Conservation (phyloP, 2,329 filamentous ascomycete species). For the Xylariomycetidae sp. region DNA sequence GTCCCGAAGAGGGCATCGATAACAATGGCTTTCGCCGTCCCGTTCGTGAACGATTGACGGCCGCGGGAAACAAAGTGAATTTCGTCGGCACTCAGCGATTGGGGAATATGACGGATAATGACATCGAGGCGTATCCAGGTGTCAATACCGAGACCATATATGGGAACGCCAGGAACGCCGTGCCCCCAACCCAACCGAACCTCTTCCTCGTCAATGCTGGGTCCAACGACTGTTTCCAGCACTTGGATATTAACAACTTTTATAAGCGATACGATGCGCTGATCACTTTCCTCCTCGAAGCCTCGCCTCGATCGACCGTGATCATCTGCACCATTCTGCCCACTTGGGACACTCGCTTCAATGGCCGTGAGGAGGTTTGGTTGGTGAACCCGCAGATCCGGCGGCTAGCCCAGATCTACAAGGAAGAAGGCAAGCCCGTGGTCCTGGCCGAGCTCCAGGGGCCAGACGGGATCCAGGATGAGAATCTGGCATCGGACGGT, state of each 20-base stretch:
- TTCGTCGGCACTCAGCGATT: conserved; percentile 29
- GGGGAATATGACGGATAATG: conserved; percentile 31
- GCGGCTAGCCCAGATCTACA: conserved; percentile 24
- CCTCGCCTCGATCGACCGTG: conserved; percentile 26
- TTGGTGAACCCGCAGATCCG: conserved; percentile 28
- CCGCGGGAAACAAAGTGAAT: conserved; percentile 27
- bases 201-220: conserved; percentile 31
- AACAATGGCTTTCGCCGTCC: conserved; percentile 30
- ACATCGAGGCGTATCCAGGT: conserved; percentile 29
- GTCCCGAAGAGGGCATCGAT: conserved; percentile 24
- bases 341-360: conserved; percentile 27
- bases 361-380: conserved; percentile 26
- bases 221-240: conserved; percentile 31
- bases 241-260: conserved; percentile 28
- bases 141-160: conserved; percentile 25
- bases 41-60: conserved; percentile 29
- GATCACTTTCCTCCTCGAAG: conserved; percentile 25
- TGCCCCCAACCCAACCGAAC: conserved; percentile 26
- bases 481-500: conserved; percentile 22
- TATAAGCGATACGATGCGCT: conserved; percentile 27
- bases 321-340: conserved; percentile 26
- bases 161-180: conserved; percentile 22
- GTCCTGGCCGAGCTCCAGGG: conserved; percentile 30
- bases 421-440: conserved; percentile 23
- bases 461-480: conserved; percentile 25